phyloP scores from a whole-genome alignment of 2,329 filamentous ascomycete species.

The Teratosphaeria viscida region DNA sequence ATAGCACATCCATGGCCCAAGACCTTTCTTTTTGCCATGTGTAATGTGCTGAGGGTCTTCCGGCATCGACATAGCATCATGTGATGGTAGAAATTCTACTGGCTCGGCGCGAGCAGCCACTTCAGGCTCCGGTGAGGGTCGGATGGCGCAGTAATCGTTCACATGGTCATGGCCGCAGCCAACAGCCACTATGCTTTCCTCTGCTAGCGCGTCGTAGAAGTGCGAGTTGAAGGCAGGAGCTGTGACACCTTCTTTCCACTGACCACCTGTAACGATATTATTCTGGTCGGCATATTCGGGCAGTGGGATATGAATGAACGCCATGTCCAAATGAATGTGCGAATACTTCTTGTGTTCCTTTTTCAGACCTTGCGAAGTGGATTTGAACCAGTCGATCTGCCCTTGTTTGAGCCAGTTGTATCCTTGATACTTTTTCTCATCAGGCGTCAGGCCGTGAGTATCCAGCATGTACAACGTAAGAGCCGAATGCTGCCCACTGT shows the following conservation, averaged over 20 bases:
- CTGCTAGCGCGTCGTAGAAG: conserved; percentile 82
- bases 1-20: conserved; percentile 88
- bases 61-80: neutral
- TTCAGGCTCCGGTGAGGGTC: conserved; percentile 13
- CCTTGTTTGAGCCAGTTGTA: conserved; percentile 96
- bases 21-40: conserved; percentile 7
- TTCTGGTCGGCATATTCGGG: conserved; percentile 71
- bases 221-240: conserved; percentile 82
- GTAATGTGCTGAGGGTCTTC: neutral
- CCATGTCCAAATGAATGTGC: conserved; percentile 86
- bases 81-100: neutral
- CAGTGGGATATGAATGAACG: conserved; percentile 94
- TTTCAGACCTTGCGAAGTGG: conserved; percentile 63
- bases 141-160: conserved; percentile 87
- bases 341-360: conserved; percentile 63
- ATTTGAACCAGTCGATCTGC: conserved; percentile 90
- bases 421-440: conserved; percentile 77
- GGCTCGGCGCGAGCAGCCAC: conserved; percentile 9
- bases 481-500: conserved; percentile 72
- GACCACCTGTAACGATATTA: conserved; percentile 47
- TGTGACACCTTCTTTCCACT: conserved; percentile 73
- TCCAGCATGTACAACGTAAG: conserved; percentile 92
- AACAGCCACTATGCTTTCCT: conserved; percentile 75
- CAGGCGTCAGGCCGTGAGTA: conserved; percentile 81
- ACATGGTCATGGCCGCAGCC: conserved; percentile 93